Evolutionary conservation across 768 basidiomycete species (phyloP).

Genomic region (Leccinum disarticulatum): DNA sequence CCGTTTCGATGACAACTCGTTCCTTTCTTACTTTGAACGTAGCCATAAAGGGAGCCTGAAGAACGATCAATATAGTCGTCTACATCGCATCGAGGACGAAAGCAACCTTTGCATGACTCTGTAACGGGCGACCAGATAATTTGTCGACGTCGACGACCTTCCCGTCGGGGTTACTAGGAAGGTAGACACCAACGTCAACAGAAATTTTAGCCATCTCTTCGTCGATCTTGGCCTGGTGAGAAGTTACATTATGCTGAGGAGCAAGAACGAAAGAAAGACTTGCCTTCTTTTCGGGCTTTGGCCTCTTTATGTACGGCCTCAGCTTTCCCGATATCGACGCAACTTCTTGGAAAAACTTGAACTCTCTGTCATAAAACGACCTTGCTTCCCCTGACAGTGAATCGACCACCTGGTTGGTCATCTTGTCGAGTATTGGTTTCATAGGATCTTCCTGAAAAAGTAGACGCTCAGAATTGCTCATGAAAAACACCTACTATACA

Average conservation of each 20-base stretch:
- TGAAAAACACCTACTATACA: constrained; percentile 23
- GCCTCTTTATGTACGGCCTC: constrained; percentile 93
- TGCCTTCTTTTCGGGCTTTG: constrained; percentile 96
- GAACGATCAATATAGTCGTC: constrained; percentile 2
- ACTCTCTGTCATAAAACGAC: constrained; percentile 92
- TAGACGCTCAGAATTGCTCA: constrained; percentile 1
- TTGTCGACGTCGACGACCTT: constrained; percentile 97
- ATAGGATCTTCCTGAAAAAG: constrained; percentile 80
- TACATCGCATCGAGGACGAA: background rate
- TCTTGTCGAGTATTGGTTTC: constrained; percentile 91
- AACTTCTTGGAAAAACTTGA: constrained; percentile 92
- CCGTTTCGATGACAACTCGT: constrained; percentile 58
- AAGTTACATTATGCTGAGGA: background rate
- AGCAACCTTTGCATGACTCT: constrained; percentile 92
- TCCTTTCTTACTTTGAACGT: constrained; percentile 98
- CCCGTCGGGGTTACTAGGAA: constrained; percentile 97
- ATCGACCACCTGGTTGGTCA: constrained; percentile 76
- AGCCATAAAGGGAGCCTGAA: constrained; percentile 98
- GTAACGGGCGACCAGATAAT: constrained; percentile 91
- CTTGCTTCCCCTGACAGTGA: constrained; percentile 88
- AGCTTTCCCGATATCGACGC: constrained; percentile 98
- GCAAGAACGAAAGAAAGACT: background rate
- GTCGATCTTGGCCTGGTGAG: constrained; percentile 88
- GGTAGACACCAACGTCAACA: constrained; percentile 93
- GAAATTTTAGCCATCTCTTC: constrained; percentile 97